Percentiles rank a stretch among this genome's conserved stretches.
Evolutionary conservation across 768 basidiomycete genomes (phyloP).

Genomic region (Mrakia gelida): DNA sequence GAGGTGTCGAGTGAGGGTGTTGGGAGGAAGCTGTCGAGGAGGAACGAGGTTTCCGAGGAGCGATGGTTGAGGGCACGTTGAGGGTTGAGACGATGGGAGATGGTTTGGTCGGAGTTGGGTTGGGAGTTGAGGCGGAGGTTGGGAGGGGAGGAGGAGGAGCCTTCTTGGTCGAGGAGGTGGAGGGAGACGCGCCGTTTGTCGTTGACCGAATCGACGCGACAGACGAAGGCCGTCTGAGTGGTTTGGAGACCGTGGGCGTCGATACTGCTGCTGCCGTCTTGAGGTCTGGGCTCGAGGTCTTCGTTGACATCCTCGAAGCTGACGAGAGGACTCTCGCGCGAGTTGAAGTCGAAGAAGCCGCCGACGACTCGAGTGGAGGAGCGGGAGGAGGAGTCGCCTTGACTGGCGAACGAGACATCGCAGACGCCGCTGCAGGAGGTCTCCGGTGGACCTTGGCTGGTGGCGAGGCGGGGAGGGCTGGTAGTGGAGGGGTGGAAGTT

Average conservation of each 20-base stretch:
- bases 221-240: slow-evolving; percentile 2
- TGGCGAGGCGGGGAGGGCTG: background rate
- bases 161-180: background rate
- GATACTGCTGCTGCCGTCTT: background rate
- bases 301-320: background rate
- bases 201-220: background rate
- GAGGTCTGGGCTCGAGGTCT: slow-evolving; percentile 6
- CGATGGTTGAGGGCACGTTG: background rate
- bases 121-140: background rate
- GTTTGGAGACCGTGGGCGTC: background rate
- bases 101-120: background rate
- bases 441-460: background rate
- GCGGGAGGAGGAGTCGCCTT: background rate
- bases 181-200: background rate
- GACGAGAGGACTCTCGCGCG: background rate
- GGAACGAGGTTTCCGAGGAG: background rate
- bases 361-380: background rate
- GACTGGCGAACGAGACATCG: slow-evolving; percentile 4
- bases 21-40: background rate
- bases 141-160: slow-evolving; percentile 1
- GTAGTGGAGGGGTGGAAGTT: background rate
- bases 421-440: slow-evolving; percentile 5
- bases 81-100: background rate
- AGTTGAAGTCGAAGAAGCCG: background rate
- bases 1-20: background rate